Conservation (phyloP, 345 rosid genomes). For the Angophora floribunda region DNA sequence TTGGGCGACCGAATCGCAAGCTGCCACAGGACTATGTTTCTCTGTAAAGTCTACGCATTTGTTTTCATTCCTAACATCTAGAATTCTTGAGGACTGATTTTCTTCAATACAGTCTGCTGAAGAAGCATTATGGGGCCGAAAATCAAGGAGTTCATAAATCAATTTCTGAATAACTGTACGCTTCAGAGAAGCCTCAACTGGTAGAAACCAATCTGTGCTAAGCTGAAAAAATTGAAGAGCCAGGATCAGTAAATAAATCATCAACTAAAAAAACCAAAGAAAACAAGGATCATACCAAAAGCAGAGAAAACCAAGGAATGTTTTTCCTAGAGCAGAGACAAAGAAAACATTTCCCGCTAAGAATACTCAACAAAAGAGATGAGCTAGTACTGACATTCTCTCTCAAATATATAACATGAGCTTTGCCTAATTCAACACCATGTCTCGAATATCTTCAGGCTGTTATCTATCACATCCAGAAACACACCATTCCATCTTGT, state of each 20-base stretch:
- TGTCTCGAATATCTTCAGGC: neutral
- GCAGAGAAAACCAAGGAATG: neutral
- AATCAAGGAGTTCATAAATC: slow-evolving; percentile 60
- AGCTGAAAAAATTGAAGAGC: slow-evolving; percentile 41
- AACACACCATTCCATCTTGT: neutral
- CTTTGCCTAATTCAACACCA: neutral
- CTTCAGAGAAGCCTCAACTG: slow-evolving; percentile 85
- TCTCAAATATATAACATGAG: neutral
- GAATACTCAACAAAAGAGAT: neutral
- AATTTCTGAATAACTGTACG: slow-evolving; percentile 79
- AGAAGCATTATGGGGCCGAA: slow-evolving; percentile 27
- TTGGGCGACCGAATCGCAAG: too few species aligned
- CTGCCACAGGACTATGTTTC: slow-evolving; percentile 25
- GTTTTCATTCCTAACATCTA: slow-evolving; percentile 12
- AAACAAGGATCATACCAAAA: neutral
- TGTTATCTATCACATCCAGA: neutral
- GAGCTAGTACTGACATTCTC: neutral
- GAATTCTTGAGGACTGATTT: slow-evolving; percentile 27
- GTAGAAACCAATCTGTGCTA: slow-evolving; percentile 75
- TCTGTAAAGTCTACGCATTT: slow-evolving; percentile 29
- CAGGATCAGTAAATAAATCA: neutral
- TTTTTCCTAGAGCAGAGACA: neutral
- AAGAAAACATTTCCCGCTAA: neutral
- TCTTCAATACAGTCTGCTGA: slow-evolving; percentile 23
- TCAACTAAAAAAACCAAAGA: neutral